phyloP scores from a whole-genome alignment of 208 protist species.

The Zelonia costaricensis region DNA sequence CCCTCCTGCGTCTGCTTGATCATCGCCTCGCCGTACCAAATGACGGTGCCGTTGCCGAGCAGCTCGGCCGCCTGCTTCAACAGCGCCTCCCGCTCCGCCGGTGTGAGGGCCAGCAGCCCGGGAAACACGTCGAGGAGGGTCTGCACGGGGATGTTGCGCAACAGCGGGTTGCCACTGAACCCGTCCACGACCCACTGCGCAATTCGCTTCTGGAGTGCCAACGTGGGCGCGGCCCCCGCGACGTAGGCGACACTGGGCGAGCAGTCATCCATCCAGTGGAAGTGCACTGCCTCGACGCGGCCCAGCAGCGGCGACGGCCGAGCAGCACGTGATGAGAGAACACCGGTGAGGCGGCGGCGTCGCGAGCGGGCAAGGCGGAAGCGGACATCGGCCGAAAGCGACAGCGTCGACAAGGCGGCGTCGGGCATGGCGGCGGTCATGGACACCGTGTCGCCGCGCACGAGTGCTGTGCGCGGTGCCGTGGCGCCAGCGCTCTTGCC shows the following conservation, averaged over 20 bases:
- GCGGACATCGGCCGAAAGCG: conserved; percentile 12
- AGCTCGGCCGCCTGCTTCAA: conserved; percentile 13
- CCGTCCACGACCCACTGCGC: conserved; percentile 6
- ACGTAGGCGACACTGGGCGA: background rate
- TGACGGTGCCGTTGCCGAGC: conserved; percentile 13
- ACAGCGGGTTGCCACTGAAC: background rate
- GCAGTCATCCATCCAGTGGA: conserved; percentile 30
- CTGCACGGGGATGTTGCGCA: conserved; percentile 23
- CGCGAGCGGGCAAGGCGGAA: conserved; percentile 19
- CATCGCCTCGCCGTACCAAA: conserved; percentile 19
- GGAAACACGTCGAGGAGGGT: conserved; percentile 18
- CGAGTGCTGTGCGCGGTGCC: conserved; percentile 14
- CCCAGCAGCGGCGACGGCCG: background rate
- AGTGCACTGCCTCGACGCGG: conserved; percentile 6
- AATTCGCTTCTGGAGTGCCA: conserved; percentile 5
- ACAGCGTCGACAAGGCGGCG: conserved; percentile 4
- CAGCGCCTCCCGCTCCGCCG: conserved; percentile 18
- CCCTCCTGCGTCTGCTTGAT: conserved; percentile 14
- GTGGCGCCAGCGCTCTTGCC: conserved; percentile 2
- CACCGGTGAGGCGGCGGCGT: conserved; percentile 4
- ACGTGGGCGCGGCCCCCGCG: background rate
- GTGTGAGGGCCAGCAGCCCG: conserved; percentile 11
- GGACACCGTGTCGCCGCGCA: conserved; percentile 15
- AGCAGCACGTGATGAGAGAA: conserved; percentile 6
- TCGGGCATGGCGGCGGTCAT: background rate